These are phyloP conservation scores for Trichophyton verrucosum DNA, from an alignment of 2,329 filamentous ascomycete species.

Conservation along the genomic window DNA sequence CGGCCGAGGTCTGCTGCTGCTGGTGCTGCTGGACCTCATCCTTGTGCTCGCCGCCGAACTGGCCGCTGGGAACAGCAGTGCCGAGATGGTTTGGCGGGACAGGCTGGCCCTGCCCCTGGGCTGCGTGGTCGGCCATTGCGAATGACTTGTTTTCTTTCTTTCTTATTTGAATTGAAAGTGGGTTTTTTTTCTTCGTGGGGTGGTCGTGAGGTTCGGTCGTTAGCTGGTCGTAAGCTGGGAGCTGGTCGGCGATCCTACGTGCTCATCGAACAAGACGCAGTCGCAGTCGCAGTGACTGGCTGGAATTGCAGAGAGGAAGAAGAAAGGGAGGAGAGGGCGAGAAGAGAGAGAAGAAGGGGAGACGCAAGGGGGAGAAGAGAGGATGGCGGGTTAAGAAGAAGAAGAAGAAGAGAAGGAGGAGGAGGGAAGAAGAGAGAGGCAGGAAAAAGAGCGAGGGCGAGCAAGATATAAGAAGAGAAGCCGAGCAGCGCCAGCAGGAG, in stretches of 20 bases:
- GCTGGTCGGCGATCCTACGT: neutral
- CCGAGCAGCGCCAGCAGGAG: neutral
- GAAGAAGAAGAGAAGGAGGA: constrained; percentile 5
- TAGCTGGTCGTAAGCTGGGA: neutral
- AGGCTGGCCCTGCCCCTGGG: constrained; percentile 13
- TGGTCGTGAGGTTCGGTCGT: neutral
- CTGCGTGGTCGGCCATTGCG: constrained; percentile 12
- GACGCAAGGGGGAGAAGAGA: neutral
- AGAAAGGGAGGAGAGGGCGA: neutral
- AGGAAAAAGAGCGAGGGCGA: constrained; percentile 6
- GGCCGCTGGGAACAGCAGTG: constrained; percentile 15
- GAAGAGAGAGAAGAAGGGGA: constrained; percentile 3
- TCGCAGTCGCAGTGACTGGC: neutral
- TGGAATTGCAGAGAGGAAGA: neutral
- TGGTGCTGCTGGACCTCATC: neutral
- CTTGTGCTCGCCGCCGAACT: constrained; percentile 14
- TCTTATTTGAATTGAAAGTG: neutral
- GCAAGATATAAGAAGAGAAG: constrained; percentile 6
- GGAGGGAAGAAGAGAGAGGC: constrained; percentile 8
- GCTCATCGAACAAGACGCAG: constrained; percentile 1
- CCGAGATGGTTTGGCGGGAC: constrained; percentile 17
- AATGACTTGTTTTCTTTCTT: neutral
- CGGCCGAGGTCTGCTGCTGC: neutral
- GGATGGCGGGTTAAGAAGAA: constrained; percentile 6
- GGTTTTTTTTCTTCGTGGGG: neutral